These are phyloP conservation scores for Sclerotinia borealis DNA, from an alignment of 2,329 filamentous ascomycete genomes.

Conservation along the genomic window DNA sequence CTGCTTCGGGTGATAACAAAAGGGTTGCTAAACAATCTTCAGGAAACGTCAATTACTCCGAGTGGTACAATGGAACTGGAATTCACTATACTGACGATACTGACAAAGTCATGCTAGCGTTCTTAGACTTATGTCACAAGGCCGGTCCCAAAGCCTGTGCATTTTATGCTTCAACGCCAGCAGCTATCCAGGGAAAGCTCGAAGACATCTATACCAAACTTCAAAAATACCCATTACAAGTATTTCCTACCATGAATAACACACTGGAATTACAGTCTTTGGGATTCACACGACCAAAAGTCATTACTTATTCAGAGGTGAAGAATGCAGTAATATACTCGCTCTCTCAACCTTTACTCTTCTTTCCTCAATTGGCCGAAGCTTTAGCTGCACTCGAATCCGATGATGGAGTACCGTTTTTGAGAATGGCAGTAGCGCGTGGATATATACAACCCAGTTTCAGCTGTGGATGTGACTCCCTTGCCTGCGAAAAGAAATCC, in stretches of 20 bases:
- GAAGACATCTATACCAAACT: neutral
- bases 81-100: slow-evolving; percentile 38
- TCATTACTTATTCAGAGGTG: slow-evolving; percentile 29
- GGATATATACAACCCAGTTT: slow-evolving; percentile 25
- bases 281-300: slow-evolving; percentile 21
- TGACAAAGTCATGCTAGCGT: slow-evolving; percentile 14
- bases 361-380: slow-evolving; percentile 28
- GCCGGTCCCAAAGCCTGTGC: neutral
- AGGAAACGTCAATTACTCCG: slow-evolving; percentile 25
- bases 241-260: slow-evolving; percentile 24
- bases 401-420: slow-evolving; percentile 40
- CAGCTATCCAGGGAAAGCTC: neutral
- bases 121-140: neutral
- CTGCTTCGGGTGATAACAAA: slow-evolving; percentile 39
- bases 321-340: slow-evolving; percentile 23
- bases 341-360: slow-evolving; percentile 28
- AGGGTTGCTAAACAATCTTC: slow-evolving; percentile 17
- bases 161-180: neutral
- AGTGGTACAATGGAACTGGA: slow-evolving; percentile 31
- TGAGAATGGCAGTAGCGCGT: slow-evolving; percentile 12
- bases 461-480: slow-evolving; percentile 25
- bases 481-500: slow-evolving; percentile 13
- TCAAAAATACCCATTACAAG: slow-evolving; percentile 14
- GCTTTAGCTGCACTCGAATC: slow-evolving; percentile 26
- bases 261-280: slow-evolving; percentile 17